phyloP scores from a whole-genome alignment of 805 yeast species.

The Teunomyces cretensis region DNA sequence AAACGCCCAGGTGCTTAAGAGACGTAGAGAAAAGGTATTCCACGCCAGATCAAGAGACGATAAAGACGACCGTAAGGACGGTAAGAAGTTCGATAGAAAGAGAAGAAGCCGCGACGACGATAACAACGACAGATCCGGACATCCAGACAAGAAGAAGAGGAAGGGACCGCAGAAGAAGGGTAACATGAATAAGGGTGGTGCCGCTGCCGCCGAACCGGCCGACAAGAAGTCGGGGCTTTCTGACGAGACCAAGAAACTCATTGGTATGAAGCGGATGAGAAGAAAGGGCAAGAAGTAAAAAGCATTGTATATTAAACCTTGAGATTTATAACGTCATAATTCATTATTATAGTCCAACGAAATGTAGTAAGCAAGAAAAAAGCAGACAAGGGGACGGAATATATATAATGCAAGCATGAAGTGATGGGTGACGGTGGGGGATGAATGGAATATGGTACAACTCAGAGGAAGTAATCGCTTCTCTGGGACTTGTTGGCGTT shows the following conservation, averaged over 20 bases:
- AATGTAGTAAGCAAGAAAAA: background rate
- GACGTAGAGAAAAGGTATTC: constrained; percentile 72
- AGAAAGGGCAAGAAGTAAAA: constrained; percentile 46
- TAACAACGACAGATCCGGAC: constrained; percentile 12
- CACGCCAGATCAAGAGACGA: constrained; percentile 30
- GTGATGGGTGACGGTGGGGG: background rate
- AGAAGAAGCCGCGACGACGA: constrained; percentile 19
- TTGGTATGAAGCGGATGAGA: constrained; percentile 68
- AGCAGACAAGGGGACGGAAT: background rate
- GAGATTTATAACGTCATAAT: constrained; percentile 11
- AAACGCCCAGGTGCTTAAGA: constrained; percentile 88
- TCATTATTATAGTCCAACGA: constrained; percentile 13
- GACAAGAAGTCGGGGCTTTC: constrained; percentile 38
- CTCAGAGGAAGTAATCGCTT: constrained; percentile 42
- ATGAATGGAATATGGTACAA: background rate
- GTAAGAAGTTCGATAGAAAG: constrained; percentile 21
- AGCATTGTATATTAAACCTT: constrained; percentile 6
- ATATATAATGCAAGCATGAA: constrained; percentile 2
- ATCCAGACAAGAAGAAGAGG: constrained; percentile 21
- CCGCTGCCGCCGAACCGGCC: constrained; percentile 20
- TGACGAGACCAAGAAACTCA: constrained; percentile 59
- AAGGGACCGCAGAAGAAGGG: constrained; percentile 40
- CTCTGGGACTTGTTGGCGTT: constrained; percentile 42
- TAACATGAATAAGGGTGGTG: constrained; percentile 40
- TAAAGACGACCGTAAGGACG: constrained; percentile 17